Percentiles rank a stretch among this genome's conserved stretches.
Conservation (phyloP, 2,329 filamentous ascomycete species). For the Knoxdaviesia capensis region DNA sequence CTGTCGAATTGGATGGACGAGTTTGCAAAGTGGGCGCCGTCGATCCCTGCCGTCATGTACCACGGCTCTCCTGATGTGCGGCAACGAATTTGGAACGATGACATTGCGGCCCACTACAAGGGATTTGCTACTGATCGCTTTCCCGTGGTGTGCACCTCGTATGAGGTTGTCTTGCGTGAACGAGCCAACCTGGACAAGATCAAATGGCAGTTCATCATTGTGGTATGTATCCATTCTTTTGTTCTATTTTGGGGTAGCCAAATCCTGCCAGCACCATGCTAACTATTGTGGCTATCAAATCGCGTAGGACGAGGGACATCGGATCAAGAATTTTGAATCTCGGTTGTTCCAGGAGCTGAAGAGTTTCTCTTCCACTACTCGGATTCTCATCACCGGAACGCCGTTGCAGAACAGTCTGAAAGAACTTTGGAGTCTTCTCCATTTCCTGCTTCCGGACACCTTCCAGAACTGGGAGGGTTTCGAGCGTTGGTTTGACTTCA, state of each 20-base stretch:
- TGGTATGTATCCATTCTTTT: conserved; percentile 28
- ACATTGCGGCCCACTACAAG: conserved; percentile 49
- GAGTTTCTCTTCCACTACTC: conserved; percentile 74
- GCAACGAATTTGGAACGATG: conserved; percentile 51
- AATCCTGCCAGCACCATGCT: background rate
- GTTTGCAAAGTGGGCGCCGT: conserved; percentile 75
- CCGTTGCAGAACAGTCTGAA: conserved; percentile 90
- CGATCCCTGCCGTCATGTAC: conserved; percentile 75
- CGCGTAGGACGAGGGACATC: conserved; percentile 70
- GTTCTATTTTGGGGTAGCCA: conserved; percentile 1
- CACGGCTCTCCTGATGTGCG: conserved; percentile 68
- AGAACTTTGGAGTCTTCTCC: conserved; percentile 84
- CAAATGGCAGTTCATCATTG: conserved; percentile 95
- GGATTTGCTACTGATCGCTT: conserved; percentile 37
- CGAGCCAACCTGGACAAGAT: conserved; percentile 63
- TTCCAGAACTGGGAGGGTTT: conserved; percentile 90
- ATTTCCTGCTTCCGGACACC: conserved; percentile 81
- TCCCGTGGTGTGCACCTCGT: conserved; percentile 83
- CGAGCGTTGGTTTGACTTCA: conserved; percentile 94
- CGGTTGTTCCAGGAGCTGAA: conserved; percentile 76
- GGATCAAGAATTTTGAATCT: conserved; percentile 92
- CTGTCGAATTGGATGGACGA: conserved; percentile 93
- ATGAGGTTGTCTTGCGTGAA: conserved; percentile 90
- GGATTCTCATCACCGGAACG: conserved; percentile 84
- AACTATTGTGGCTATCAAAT: background rate